A percentile compares a stretch with the other conserved stretches of the same genome.
These are phyloP conservation scores for Chaetomiaceae sp. DNA, from an alignment of 2,329 filamentous ascomycete genomes.

Conservation along the genomic window DNA sequence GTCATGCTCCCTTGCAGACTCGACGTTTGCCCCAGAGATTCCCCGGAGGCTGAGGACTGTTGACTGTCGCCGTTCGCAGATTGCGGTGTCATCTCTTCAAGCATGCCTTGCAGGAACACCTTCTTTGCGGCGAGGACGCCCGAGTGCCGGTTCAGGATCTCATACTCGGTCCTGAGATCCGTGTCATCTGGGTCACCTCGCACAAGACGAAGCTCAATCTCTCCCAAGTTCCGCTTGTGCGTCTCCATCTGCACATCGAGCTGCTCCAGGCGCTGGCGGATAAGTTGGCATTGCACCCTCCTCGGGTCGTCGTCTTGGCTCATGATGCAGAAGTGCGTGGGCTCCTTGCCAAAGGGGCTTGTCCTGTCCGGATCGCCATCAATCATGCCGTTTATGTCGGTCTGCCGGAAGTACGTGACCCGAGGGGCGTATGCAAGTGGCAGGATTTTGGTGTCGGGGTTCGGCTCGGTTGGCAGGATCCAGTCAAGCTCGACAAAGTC, in stretches of 20 bases:
- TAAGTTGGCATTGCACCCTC: slow-evolving; percentile 79
- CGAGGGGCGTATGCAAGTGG: slow-evolving; percentile 90
- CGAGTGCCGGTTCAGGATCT: slow-evolving; percentile 54
- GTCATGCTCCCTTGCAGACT: slow-evolving; percentile 58
- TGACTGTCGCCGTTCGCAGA: slow-evolving; percentile 29
- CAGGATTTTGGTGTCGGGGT: slow-evolving; percentile 89
- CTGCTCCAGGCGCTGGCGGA: slow-evolving; percentile 73
- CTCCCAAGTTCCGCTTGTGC: slow-evolving; percentile 67
- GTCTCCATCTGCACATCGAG: slow-evolving; percentile 72
- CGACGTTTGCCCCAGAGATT: slow-evolving; percentile 33
- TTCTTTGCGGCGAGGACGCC: slow-evolving; percentile 54
- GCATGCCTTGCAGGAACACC: slow-evolving; percentile 55
- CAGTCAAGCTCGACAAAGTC: slow-evolving; percentile 98
- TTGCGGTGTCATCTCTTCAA: slow-evolving; percentile 44
- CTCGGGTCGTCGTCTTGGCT: slow-evolving; percentile 84
- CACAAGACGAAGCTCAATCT: slow-evolving; percentile 66
- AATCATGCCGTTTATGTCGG: slow-evolving; percentile 79
- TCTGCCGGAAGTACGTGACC: slow-evolving; percentile 95
- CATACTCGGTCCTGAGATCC: slow-evolving; percentile 54
- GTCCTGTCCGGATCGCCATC: slow-evolving; percentile 75
- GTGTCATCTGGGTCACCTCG: slow-evolving; percentile 47
- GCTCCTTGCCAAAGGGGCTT: slow-evolving; percentile 88
- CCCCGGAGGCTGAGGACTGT: slow-evolving; percentile 7
- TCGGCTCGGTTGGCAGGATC: slow-evolving; percentile 84
- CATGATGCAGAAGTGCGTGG: slow-evolving; percentile 94